These are phyloP conservation scores for Zymoseptoria ardabiliae DNA, from an alignment of 2,329 filamentous ascomycete species.

Conservation along the genomic window DNA sequence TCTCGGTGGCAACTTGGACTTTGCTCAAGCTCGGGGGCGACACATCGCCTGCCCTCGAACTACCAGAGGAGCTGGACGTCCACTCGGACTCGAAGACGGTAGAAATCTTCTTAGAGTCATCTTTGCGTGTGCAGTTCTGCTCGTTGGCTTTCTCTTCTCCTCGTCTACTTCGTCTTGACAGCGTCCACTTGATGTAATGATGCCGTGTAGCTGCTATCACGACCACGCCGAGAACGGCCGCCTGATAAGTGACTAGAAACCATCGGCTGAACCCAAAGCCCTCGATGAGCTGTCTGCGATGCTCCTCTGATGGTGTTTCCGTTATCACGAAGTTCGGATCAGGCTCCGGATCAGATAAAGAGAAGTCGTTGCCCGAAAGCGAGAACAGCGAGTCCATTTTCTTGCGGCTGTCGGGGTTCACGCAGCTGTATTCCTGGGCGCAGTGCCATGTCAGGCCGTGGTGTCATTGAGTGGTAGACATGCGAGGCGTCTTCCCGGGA, in stretches of 20 bases:
- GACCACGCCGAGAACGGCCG: conserved; percentile 32
- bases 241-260: conserved; percentile 36
- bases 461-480: background rate
- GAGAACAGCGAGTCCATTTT: background rate
- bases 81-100: background rate
- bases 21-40: conserved; percentile 27
- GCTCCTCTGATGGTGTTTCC: background rate
- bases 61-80: conserved; percentile 34
- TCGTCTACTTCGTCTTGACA: conserved; percentile 3
- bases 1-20: conserved; percentile 48
- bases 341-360: background rate
- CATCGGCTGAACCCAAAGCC: conserved; percentile 28
- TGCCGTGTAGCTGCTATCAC: conserved; percentile 32
- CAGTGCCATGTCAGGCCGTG: background rate
- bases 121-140: background rate
- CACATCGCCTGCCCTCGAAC: conserved; percentile 30
- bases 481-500: background rate
- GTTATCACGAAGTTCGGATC: background rate
- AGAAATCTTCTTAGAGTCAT: background rate
- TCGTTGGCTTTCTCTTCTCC: background rate
- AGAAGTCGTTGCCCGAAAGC: background rate
- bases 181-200: conserved; percentile 27
- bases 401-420: background rate
- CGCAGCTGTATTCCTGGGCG: background rate
- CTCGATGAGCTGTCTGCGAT: conserved; percentile 2